phyloP scores from a whole-genome alignment of 2,329 filamentous ascomycete genomes.

The Botryotinia convoluta region DNA sequence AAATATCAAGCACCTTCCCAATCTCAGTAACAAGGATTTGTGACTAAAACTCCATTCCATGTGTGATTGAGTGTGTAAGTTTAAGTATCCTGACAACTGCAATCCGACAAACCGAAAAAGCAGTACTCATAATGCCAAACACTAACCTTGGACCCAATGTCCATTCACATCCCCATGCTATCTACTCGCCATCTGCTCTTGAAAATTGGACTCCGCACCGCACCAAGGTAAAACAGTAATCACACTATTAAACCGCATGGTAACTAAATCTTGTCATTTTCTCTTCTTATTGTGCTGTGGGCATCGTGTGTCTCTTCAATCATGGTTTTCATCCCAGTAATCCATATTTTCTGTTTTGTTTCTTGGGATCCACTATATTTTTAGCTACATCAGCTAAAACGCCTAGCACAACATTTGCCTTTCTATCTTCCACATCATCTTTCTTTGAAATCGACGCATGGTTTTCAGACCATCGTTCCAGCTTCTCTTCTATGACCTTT shows the following conservation, averaged over 20 bases:
- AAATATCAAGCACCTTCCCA: no score
- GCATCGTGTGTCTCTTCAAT: no score
- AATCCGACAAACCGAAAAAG: neutral
- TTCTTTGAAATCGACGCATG: neutral
- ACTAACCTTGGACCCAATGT: neutral
- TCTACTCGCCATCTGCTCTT: accelerated
- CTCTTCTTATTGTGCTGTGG: no score
- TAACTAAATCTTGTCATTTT: no score
- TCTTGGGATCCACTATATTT: no score
- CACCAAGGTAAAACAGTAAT: neutral
- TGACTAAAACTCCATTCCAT: neutral
- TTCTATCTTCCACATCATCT: neutral
- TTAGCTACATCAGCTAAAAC: neutral
- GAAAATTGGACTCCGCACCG: accelerated
- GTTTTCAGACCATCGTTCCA: neutral
- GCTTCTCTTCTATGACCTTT: accelerated
- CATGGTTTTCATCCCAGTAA: no score
- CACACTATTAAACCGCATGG: neutral
- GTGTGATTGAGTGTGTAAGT: neutral
- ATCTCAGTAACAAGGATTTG: neutral
- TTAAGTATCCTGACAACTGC: neutral
- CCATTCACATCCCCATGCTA: accelerated
- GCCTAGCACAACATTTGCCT: neutral
- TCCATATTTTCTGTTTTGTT: no score
- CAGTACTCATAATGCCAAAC: neutral